Percentiles rank a stretch among this genome's conserved stretches.
Evolutionary conservation across 2,329 filamentous ascomycete genomes (phyloP).

Genomic region (Fusarium temperatum): DNA sequence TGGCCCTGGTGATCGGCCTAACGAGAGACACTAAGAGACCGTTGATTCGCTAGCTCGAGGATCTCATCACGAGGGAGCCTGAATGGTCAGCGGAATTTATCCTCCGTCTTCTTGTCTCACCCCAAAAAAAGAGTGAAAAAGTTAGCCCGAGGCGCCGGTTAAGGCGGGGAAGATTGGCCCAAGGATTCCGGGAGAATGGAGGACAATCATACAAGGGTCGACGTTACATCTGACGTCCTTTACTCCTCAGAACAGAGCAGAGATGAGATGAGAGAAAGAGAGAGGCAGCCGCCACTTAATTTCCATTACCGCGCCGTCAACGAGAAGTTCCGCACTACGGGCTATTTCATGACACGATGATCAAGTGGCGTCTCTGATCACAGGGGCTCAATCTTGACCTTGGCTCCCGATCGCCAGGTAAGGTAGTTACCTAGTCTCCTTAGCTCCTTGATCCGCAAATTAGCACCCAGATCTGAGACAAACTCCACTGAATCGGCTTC

Average conservation of each 20-base stretch:
- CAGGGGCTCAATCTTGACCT: conserved; percentile 3
- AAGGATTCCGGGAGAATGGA: neutral
- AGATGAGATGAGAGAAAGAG: neutral
- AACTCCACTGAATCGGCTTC: neutral
- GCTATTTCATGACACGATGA: neutral
- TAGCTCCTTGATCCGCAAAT: neutral
- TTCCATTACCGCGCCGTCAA: neutral
- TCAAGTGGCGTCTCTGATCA: conserved; percentile 2
- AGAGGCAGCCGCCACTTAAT: neutral
- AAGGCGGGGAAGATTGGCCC: neutral
- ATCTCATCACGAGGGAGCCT: conserved; percentile 4
- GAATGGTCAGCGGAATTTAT: neutral
- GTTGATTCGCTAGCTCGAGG: conserved; percentile 9
- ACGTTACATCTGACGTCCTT: neutral
- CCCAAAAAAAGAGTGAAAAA: neutral
- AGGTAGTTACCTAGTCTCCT: neutral
- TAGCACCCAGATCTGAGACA: neutral
- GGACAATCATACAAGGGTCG: neutral
- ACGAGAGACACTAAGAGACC: neutral
- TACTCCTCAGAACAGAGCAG: neutral
- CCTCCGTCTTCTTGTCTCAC: neutral
- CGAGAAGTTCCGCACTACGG: neutral
- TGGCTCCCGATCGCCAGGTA: conserved; percentile 9
- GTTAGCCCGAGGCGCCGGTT: conserved; percentile 5
- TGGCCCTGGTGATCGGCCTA: conserved; percentile 5